These are phyloP conservation scores for Nemania serpens DNA, from an alignment of 2,329 filamentous ascomycete species.

Conservation along the genomic window DNA sequence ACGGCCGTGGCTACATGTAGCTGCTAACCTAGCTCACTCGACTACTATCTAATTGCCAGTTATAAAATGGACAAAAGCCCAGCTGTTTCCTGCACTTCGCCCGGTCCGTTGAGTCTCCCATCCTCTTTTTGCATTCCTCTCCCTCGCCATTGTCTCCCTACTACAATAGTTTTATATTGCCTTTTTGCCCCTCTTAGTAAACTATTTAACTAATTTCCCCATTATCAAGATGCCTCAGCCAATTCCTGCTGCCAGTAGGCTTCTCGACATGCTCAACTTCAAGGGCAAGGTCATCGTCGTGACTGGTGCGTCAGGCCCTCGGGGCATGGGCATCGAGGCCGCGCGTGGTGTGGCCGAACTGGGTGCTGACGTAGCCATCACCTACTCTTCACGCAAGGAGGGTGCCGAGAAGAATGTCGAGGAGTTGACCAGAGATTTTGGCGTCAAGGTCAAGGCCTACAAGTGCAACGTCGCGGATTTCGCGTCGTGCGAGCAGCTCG, in stretches of 20 bases:
- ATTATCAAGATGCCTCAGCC: slow-evolving; percentile 55
- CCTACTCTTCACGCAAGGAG: slow-evolving; percentile 72
- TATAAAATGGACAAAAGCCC: slow-evolving; percentile 19
- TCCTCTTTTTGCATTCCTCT: neutral
- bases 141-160: neutral
- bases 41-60: neutral
- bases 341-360: slow-evolving; percentile 73
- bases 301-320: slow-evolving; percentile 70
- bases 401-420: slow-evolving; percentile 69
- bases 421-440: slow-evolving; percentile 68
- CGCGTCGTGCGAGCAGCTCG: slow-evolving; percentile 55
- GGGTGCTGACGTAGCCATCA: slow-evolving; percentile 72
- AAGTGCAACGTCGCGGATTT: slow-evolving; percentile 62
- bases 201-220: neutral
- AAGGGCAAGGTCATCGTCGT: slow-evolving; percentile 75
- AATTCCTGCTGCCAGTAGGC: slow-evolving; percentile 60
- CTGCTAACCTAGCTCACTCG: no score
- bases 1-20: neutral
- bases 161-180: neutral
- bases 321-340: slow-evolving; percentile 72
- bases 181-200: neutral
- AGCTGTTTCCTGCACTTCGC: neutral
- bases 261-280: slow-evolving; percentile 71
- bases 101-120: neutral
- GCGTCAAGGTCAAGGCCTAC: slow-evolving; percentile 68